A percentile compares a stretch with the other conserved stretches of the same genome.
phyloP scores from a whole-genome alignment of 768 basidiomycete genomes.

The Nidularia pulvinata region DNA sequence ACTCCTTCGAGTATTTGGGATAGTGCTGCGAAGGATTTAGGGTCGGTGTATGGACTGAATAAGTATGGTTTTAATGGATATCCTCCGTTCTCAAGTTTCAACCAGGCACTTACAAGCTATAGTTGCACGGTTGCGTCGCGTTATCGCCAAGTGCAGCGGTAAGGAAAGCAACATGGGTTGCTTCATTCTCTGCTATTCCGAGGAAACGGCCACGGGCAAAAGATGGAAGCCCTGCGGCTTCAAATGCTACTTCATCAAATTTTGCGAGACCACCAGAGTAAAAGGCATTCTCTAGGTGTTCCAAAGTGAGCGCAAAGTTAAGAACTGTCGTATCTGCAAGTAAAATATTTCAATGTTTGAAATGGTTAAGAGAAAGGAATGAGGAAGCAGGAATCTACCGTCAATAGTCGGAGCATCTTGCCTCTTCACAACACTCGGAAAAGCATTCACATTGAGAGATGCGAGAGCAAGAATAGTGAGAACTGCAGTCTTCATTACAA shows the following conservation, averaged over 20 bases:
- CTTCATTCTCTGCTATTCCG: constrained; percentile 52
- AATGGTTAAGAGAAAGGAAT: no score
- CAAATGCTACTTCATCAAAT: constrained; percentile 43
- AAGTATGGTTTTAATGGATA: neutral
- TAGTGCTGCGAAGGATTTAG: constrained; percentile 46
- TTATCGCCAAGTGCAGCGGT: constrained; percentile 36
- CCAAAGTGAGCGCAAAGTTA: constrained; percentile 47
- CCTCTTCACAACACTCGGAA: no score
- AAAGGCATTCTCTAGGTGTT: constrained; percentile 48
- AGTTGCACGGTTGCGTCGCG: constrained; percentile 56
- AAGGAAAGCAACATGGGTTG: constrained; percentile 45
- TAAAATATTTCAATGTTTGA: no score
- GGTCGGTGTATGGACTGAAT: constrained; percentile 46
- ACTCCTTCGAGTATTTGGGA: constrained; percentile 57
- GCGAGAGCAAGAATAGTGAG: no score
- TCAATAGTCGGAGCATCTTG: no score
- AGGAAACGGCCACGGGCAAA: constrained; percentile 46
- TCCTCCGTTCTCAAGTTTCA: neutral
- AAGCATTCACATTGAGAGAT: no score
- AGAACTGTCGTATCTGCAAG: constrained; percentile 15
- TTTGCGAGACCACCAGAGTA: constrained; percentile 38
- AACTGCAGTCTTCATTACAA: no score
- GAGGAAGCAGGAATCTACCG: no score
- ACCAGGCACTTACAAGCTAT: constrained; percentile 44
- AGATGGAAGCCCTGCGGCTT: constrained; percentile 40